Conservation (phyloP, 2,329 filamentous ascomycete genomes). For the Monosporascus sp. region DNA sequence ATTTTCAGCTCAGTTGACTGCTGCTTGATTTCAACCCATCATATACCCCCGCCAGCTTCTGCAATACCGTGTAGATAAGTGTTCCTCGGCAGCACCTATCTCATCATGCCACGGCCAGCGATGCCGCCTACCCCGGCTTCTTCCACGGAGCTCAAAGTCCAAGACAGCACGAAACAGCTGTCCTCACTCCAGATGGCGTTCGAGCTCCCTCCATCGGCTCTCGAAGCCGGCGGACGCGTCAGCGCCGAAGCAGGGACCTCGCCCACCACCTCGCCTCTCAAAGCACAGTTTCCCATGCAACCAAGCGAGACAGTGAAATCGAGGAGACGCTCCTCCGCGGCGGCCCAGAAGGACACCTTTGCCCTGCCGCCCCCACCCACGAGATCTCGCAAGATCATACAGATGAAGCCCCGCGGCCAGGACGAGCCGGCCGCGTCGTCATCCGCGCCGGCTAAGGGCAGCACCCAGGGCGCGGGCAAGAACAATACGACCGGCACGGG, state of each 20-base stretch:
- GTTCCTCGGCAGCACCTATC: not conserved
- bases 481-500: conserved; percentile 14
- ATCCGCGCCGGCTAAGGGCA: conserved; percentile 9
- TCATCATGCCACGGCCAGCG: conserved; percentile 58
- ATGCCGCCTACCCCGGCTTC: conserved; percentile 73
- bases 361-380: conserved; percentile 88
- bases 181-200: conserved; percentile 63
- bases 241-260: conserved; percentile 33
- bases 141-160: conserved; percentile 72
- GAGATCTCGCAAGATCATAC: conserved; percentile 90
- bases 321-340: conserved; percentile 46
- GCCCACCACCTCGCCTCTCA: conserved; percentile 20
- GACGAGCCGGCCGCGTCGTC: conserved; percentile 27
- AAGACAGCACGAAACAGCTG: conserved; percentile 59
- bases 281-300: conserved; percentile 39
- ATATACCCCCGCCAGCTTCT: not conserved
- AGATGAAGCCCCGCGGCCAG: conserved; percentile 74
- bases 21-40: not conserved
- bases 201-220: conserved; percentile 70
- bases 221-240: conserved; percentile 42
- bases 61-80: not conserved
- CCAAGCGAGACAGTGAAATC: conserved; percentile 44
- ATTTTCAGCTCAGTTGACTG: not conserved
- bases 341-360: conserved; percentile 58
- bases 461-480: conserved; percentile 12